Evolutionary conservation across 768 basidiomycete genomes (phyloP), one percentile per base, ranked within the genome.

Genomic region (Boletus reticulatus): DNA sequence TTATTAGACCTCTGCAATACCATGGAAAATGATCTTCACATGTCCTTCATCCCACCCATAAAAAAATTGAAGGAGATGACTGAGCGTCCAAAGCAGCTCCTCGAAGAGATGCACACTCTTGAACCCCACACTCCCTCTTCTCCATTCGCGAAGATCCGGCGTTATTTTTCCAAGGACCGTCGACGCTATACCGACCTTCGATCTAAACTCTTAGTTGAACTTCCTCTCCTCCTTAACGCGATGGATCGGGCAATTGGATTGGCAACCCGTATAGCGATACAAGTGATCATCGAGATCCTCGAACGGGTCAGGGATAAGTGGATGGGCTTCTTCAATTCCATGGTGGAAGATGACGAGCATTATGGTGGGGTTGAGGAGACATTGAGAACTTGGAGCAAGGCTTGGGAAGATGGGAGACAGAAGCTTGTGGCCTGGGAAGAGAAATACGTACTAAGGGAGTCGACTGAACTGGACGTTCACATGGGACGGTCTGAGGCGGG

Each of bases 281-380:
- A 70, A 2, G 76, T 83, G 53, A 34, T 42, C 31, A 6, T 53
- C 87, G 89, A 65, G 74, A 6, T 42, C 39, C 6, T 54, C 87
- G 88, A 65, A 74, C 6, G 4, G 13, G 19, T 86, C 17, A 74
- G 77, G 49, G 79, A 80, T 38, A 75, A 77, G 34, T 92, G 89
- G 89, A 77, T 75, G 2, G 81, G 82, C 9, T 69, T 92, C 13
- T 91, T 89, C 88, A 84, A 89, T 52, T 87, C 84, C 71, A 68
- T 88, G 19, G 71, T 79, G 10, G 81, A 84, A 5, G 84, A 84
- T 46, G 83, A 81, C 3, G 84, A 85, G 73, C 68, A 76, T 72
- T 83, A 84, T 60, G 84, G 77, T 0, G 84, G 84, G 12, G 75
- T 76, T 11, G 77, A 75, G 24, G 88, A 89, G 73, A 90, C 88